Conservation (phyloP, 1,284 basidiomycete species). For the Xerocomus tenax region DNA sequence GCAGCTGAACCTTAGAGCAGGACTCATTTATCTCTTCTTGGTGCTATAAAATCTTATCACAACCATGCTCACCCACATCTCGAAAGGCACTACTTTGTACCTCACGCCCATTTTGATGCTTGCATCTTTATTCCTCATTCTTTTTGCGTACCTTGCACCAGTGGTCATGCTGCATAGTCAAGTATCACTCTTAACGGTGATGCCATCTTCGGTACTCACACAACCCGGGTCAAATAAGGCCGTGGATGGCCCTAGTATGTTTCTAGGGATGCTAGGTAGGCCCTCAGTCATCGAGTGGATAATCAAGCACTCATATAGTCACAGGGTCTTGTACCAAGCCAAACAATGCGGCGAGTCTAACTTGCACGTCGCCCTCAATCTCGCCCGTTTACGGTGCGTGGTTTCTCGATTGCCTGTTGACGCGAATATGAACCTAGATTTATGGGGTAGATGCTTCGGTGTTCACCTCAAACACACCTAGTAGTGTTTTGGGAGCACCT, state of each 20-base stretch:
- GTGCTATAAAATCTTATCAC: background rate
- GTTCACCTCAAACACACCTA: constrained; percentile 51
- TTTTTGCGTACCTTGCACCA: constrained; percentile 62
- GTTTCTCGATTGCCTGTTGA: background rate
- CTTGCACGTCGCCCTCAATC: constrained; percentile 49
- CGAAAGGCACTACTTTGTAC: constrained; percentile 61
- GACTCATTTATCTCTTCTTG: constrained; percentile 6
- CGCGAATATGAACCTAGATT: background rate
- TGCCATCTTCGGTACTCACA: constrained; percentile 47
- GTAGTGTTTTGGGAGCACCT: constrained; percentile 51
- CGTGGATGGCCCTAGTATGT: constrained; percentile 64
- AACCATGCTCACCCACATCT: constrained; percentile 50
- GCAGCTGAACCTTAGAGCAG: constrained; percentile 19
- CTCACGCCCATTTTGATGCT: constrained; percentile 60
- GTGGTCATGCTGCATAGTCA: constrained; percentile 48
- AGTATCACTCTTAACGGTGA: constrained; percentile 58
- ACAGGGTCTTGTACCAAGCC: constrained; percentile 62
- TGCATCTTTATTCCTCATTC: constrained; percentile 53
- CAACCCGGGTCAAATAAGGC: constrained; percentile 34
- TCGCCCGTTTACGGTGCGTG: constrained; percentile 55
- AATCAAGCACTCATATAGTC: constrained; percentile 3
- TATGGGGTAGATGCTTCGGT: constrained; percentile 48
- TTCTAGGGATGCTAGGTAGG: constrained; percentile 59
- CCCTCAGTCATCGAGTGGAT: constrained; percentile 3
- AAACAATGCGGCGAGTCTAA: constrained; percentile 41